Evolutionary conservation across 2,329 filamentous ascomycete genomes (phyloP), one percentile per base, ranked within the genome.

Genomic region (Exophiala lecanii-corni): DNA sequence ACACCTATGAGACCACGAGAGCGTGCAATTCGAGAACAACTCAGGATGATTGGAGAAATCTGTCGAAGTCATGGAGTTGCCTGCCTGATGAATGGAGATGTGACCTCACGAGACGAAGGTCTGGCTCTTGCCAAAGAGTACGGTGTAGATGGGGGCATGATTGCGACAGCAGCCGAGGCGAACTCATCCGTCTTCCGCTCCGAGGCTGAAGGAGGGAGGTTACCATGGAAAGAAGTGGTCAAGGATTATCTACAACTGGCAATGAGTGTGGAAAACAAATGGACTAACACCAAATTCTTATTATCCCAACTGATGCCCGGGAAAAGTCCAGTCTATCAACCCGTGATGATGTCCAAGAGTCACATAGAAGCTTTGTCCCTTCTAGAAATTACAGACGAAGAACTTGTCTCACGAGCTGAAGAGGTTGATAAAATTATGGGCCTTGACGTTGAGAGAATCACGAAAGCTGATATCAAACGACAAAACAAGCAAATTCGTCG

Each of bases 81-180:
- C 6, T 96, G 91, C 60, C 67, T 97, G 30, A 89, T 97, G 81
- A 98, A 98, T 59, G 92, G 92, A 36, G 92, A 98, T 58, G 89
- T 98, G 0, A 79, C 75, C 41, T 79, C 73, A 26, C 78, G 86
- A 41, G 84, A 87, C 38, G 73, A 94, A 46, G 91, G 82, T 0
- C 59, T 85, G 5, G 62, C 71, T 46, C 73, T 98, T 5, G 82
- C 89, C 49, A 58, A 76, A 18, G 84, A 95, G 61, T 96, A 78
- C 59, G 83, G 82, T n/a, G 86, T 85, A 4, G 89, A 97, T 59
- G 91, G 89, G 4, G 92, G 87, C 48, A 98, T 98, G 92, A 97
- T 98, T 57, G 92, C 92, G 7, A 92, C 88, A 2, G 78, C 87
- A 3, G 92, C 92, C 1, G 92, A 98, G 70, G 79, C 82, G 51